Evolutionary conservation across 768 basidiomycete genomes (phyloP), one percentile per base, ranked within the genome.

Genomic region (Cystofilobasidium ferigula): DNA sequence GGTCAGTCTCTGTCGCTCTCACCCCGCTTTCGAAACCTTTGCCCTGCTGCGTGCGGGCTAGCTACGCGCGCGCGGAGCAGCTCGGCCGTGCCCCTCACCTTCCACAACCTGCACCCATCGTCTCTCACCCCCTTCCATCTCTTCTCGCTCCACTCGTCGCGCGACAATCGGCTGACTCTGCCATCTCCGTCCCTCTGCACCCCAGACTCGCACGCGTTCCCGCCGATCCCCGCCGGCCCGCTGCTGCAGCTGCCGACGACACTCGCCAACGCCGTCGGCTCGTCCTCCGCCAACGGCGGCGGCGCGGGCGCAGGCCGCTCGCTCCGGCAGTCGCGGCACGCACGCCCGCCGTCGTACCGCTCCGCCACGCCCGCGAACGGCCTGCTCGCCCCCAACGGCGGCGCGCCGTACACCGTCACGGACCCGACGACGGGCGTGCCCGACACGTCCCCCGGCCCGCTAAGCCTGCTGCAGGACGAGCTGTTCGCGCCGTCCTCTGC

Each of bases 1-100:
- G 78, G 77, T 78, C 61, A 68, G 77, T 74, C 13, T 20, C n/a
- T 24, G 30, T 40, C 30, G 35, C n/a, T 22, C 53, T 43, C 24
- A 42, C 43, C 20, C 57, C 16, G 26, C 53, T 61, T 26, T 10
- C 42, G 48, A 20, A 36, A 14, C 57, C 57, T 38, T 57, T 43
- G 45, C 61, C 6, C 20, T 62, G 13, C 7, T 40, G 9, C 38
- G 9, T 40, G 9, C 38, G 38, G 38, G 38, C 38, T 40, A 16
- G 38, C 9, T 40, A 40, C 16, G 38, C 38, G 38, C 38, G 38
- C 38, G 38, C 38, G 9, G 38, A 9, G 10, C 24, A 5, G 14
- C 45, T 24, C 9, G 22, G 45, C 12, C 42, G 20, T 18, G 42
- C 42, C 14, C 42, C 8, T 5, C 42, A 18, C 42, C 42, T 18